Base-by-base conservation (phyloP, 106 monocot genomes). In the Hemerocallis citrina region DNA sequence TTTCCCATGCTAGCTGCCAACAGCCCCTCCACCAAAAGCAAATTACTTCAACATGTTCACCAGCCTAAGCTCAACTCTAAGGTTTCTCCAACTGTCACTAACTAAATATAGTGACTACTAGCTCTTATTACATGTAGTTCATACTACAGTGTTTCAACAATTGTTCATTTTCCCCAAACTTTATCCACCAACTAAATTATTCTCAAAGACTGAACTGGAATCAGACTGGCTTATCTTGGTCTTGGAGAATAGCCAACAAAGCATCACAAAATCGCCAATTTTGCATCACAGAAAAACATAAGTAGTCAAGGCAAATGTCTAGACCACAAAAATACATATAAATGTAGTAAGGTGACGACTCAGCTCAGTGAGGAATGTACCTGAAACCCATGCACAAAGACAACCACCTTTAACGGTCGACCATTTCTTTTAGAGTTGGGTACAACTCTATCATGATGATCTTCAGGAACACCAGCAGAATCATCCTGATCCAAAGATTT, bases 301-400 rank as follows among this genome's bases (percentile, higher is more conserved):
- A 1, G 13, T 27, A 25, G 13, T 17, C 9, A 2, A 12, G 27
- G 50, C 50, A 50, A n/a, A n/a, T n/a, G n/a, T 25, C 49, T 50
- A 3, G 1, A 28, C n/a, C 13, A 11, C 1, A 50, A 48, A 48
- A 23, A 28, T n/a, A n/a, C n/a, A n/a, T n/a, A n/a, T n/a, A n/a
- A n/a, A n/a, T 47, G 20, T 5, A 5, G 47, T 1, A 21, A 7
- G 7, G 11, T 47, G 7, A 22, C 22, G 7, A 6, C 21, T 47
- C 21, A 47, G 27, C 22, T 38, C 4, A 51, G 27, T n/a, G n/a
- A n/a, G 42, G 33, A 24, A 55, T 41, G 41, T 79, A 66, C 96
- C 96, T 98, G 96, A 88, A 98, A 98, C 62, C 96, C 96, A 82
- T 91, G 96, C 46, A 98, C 96, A 77, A 98, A 98, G 52, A 98